phyloP scores from a whole-genome alignment of 2,329 filamentous ascomycete genomes.

The Calonectria pteridis region DNA sequence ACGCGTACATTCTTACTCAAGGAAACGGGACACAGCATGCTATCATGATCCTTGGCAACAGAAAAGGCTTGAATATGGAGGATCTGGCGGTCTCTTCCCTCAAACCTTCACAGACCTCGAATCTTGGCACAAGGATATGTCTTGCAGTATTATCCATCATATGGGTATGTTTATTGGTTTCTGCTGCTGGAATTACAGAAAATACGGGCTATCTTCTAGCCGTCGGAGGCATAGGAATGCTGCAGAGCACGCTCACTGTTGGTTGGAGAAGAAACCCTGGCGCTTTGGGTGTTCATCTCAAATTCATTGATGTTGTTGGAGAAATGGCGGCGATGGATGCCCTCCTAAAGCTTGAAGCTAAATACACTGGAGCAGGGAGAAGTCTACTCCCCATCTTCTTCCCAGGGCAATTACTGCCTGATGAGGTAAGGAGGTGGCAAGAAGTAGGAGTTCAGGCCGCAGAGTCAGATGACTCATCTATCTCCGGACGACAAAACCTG shows the following conservation, averaged over 20 bases:
- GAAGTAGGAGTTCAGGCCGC: neutral
- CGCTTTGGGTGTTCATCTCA: neutral
- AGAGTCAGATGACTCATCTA: neutral
- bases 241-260: neutral
- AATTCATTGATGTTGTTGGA: neutral
- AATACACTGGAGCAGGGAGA: neutral
- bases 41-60: neutral
- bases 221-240: too few relatives aligned
- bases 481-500: neutral
- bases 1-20: neutral
- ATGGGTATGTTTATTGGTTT: neutral
- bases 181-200: neutral
- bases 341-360: neutral
- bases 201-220: too few relatives aligned
- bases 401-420: neutral
- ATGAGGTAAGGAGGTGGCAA: neutral
- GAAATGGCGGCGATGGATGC: neutral
- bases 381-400: neutral
- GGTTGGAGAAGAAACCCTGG: neutral
- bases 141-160: neutral
- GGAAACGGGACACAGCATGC: neutral
- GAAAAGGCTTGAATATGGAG: neutral
- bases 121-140: neutral
- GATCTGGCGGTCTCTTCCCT: neutral
- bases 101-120: neutral